phyloP scores from a whole-genome alignment of 495 filamentous ascomycete genomes.

The Penicillium argentinense region DNA sequence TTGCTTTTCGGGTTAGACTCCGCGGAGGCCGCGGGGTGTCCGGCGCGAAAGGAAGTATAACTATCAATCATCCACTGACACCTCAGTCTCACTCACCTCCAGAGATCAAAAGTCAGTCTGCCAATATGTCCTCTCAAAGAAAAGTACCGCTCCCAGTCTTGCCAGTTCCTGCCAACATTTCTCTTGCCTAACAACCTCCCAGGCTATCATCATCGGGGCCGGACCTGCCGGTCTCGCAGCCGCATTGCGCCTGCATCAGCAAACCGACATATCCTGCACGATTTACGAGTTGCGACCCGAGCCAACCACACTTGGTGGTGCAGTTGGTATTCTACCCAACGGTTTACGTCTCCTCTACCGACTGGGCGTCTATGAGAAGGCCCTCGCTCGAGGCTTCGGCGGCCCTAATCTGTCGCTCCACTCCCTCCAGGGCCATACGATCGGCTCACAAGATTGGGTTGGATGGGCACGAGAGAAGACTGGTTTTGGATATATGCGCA shows the following conservation, averaged over 20 bases:
- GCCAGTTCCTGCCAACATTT: background rate
- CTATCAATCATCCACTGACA: background rate
- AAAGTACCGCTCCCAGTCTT: conserved; percentile 9
- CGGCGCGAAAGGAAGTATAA: no score
- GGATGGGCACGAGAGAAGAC: conserved; percentile 21
- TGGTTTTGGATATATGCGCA: conserved; percentile 36
- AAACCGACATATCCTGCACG: conserved; percentile 24
- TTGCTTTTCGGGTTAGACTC: no score
- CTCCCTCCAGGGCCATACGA: conserved; percentile 25
- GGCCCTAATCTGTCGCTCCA: conserved; percentile 27
- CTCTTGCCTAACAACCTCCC: background rate
- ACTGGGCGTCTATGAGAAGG: conserved; percentile 32
- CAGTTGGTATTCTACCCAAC: conserved; percentile 48
- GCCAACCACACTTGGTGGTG: conserved; percentile 46
- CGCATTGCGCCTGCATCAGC: conserved; percentile 28
- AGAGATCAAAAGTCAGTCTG: background rate
- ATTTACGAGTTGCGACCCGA: conserved; percentile 33
- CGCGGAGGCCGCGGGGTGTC: no score
- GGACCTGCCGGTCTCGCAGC: conserved; percentile 40
- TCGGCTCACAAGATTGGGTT: conserved; percentile 22
- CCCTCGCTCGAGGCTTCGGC: conserved; percentile 25
- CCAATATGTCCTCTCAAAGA: conserved; percentile 9
- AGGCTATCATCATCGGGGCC: conserved; percentile 56
- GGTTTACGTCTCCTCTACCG: conserved; percentile 45
- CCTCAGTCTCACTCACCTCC: no score